These are phyloP conservation scores for Colletotrichum endophyticum DNA, from an alignment of 2,329 filamentous ascomycete species.

Conservation along the genomic window DNA sequence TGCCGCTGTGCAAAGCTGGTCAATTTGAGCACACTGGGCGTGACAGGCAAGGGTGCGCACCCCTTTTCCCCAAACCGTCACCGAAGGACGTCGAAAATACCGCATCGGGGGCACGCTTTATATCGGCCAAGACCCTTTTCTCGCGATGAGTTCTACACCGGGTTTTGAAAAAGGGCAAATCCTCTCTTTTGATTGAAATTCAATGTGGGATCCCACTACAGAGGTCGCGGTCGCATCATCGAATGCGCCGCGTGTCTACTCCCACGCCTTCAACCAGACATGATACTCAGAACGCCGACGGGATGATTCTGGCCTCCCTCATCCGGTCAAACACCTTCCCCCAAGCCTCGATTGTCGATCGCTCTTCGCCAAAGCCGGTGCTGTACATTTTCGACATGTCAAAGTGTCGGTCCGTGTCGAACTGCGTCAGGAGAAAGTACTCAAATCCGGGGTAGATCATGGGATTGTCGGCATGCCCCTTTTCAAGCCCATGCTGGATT, in stretches of 20 bases:
- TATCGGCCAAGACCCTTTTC: conserved; percentile 42
- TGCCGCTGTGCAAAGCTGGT: background rate
- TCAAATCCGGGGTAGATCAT: conserved; percentile 41
- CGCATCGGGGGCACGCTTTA: background rate
- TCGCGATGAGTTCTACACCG: background rate
- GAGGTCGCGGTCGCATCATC: conserved; percentile 40
- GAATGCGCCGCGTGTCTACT: conserved; percentile 42
- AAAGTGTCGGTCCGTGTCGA: conserved; percentile 49
- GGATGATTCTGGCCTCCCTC: conserved; percentile 44
- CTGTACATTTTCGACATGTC: conserved; percentile 48
- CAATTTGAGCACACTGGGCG: background rate
- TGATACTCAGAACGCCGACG: conserved; percentile 33
- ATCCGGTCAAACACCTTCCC: conserved; percentile 47
- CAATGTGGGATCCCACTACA: conserved; percentile 10
- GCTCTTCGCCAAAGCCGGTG: conserved; percentile 44
- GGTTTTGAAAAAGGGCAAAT: background rate
- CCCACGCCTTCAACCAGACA: conserved; percentile 36
- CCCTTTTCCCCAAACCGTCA: background rate
- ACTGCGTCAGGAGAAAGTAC: conserved; percentile 44
- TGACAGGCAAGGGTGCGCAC: background rate
- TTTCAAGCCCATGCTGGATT: conserved; percentile 38
- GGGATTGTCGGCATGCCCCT: conserved; percentile 39
- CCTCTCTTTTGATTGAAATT: conserved; percentile 21
- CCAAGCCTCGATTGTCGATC: conserved; percentile 40
- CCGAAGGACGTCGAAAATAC: background rate